These are phyloP conservation scores for Apiospora marii DNA, from an alignment of 2,329 filamentous ascomycete species.

Conservation along the genomic window DNA sequence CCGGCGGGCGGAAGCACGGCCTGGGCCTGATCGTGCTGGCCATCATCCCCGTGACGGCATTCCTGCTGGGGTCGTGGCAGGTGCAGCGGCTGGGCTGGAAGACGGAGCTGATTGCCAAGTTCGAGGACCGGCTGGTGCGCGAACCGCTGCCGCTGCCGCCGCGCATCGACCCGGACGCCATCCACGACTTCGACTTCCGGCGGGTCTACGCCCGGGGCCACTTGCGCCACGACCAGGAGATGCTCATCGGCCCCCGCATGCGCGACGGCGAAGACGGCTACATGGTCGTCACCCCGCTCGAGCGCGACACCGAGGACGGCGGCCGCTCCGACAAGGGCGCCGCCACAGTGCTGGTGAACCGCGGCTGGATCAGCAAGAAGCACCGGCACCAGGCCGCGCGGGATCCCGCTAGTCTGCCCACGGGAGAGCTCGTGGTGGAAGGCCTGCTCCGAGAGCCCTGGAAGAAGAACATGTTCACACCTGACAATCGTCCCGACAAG, in stretches of 20 bases:
- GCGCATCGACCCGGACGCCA: slow-evolving; percentile 79
- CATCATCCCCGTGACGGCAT: slow-evolving; percentile 89
- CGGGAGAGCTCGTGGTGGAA: slow-evolving; percentile 78
- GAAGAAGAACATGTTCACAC: slow-evolving; percentile 98
- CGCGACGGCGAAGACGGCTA: slow-evolving; percentile 90
- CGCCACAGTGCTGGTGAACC: slow-evolving; percentile 83
- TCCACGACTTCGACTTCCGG: slow-evolving; percentile 91
- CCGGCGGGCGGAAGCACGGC: slow-evolving; percentile 75
- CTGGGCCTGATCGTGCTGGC: slow-evolving; percentile 83
- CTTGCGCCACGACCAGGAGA: slow-evolving; percentile 89
- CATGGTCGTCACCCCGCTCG: slow-evolving; percentile 89
- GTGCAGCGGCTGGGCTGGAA: slow-evolving; percentile 94
- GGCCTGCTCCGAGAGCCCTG: slow-evolving; percentile 88
- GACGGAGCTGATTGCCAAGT: slow-evolving; percentile 86
- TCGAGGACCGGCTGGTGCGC: slow-evolving; percentile 89
- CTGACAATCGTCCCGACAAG: slow-evolving; percentile 83
- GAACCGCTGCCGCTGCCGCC: slow-evolving; percentile 87
- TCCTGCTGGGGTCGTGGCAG: slow-evolving; percentile 92
- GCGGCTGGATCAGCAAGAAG: slow-evolving; percentile 90
- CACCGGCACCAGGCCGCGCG: slow-evolving; percentile 70
- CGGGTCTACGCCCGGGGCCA: slow-evolving; percentile 78
- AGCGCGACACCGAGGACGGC: slow-evolving; percentile 64
- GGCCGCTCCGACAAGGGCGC: slow-evolving; percentile 38
- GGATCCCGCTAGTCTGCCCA: slow-evolving; percentile 70
- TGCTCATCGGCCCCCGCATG: slow-evolving; percentile 92